phyloP scores from a whole-genome alignment of 768 basidiomycete species.

The Lepiota subincarnata region DNA sequence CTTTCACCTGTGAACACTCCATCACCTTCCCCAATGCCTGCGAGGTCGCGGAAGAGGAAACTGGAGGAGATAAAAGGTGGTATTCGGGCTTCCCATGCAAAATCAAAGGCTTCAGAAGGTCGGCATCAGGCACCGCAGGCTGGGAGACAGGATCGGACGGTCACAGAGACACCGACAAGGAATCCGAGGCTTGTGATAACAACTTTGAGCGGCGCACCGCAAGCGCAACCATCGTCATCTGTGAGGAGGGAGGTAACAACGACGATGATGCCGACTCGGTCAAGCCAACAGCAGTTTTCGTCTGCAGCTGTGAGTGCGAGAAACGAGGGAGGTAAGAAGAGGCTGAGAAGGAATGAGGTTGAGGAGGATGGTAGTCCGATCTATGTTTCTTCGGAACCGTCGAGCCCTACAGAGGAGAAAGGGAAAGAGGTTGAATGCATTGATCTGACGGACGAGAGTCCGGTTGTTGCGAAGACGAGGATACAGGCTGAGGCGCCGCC shows the following conservation, averaged over 20 bases:
- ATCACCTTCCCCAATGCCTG: neutral
- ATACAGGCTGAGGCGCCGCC: neutral
- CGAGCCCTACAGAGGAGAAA: neutral
- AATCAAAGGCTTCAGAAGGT: neutral
- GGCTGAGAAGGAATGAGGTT: neutral
- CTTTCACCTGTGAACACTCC: slow-evolving; percentile 9
- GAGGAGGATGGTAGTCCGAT: slow-evolving; percentile 4
- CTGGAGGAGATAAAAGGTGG: neutral
- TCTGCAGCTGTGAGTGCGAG: neutral
- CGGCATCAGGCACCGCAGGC: neutral
- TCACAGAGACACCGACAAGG: neutral
- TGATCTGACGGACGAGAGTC: slow-evolving; percentile 5
- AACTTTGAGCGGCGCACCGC: neutral
- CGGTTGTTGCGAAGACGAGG: neutral
- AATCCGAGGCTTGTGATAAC: neutral
- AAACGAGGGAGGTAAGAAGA: neutral
- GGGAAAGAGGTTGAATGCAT: neutral
- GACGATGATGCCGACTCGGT: neutral
- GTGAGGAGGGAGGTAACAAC: neutral
- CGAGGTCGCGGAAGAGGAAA: slow-evolving; percentile 5
- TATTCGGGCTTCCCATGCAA: neutral
- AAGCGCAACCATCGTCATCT: neutral
- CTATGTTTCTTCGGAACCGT: slow-evolving; percentile 1
- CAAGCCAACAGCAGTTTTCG: too few relatives aligned
- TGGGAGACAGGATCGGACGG: neutral